Conservation (phyloP, 257 asterid species). For the Henckelia pumila region DNA sequence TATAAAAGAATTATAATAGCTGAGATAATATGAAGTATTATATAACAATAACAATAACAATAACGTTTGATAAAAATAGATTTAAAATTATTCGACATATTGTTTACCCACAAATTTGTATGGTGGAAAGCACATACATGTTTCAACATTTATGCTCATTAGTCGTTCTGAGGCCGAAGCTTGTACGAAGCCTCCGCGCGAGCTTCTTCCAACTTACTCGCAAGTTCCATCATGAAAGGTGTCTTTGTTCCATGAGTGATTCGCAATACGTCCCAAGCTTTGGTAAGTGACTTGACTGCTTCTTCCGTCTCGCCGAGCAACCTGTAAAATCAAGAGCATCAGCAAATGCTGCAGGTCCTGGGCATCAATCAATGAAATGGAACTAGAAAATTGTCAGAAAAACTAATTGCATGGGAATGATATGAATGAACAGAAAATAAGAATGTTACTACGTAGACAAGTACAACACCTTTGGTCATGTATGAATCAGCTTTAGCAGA, state of each 20-base stretch:
- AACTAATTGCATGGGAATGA: not conserved
- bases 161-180: slow-evolving; percentile 32
- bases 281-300: slow-evolving; percentile 66
- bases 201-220: slow-evolving; percentile 79
- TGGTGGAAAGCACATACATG: too few relatives aligned
- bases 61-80: too few relatives aligned
- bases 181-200: slow-evolving; percentile 65
- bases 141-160: slow-evolving; percentile 12
- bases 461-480: not conserved
- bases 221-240: slow-evolving; percentile 59
- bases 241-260: slow-evolving; percentile 71
- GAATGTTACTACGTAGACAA: not conserved
- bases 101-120: too few relatives aligned
- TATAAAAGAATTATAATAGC: too few relatives aligned
- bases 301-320: slow-evolving; percentile 62
- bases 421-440: not conserved
- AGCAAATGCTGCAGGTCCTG: not conserved
- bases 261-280: slow-evolving; percentile 57
- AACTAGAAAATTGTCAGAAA: not conserved
- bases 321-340: slow-evolving; percentile 40
- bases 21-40: too few relatives aligned
- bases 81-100: too few relatives aligned
- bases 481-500: not conserved
- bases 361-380: not conserved
- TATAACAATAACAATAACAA: too few relatives aligned